A percentile compares a stretch with the other conserved stretches of the same genome.
phyloP scores from a whole-genome alignment of 2,329 filamentous ascomycete genomes.

The Aspergillus niger region DNA sequence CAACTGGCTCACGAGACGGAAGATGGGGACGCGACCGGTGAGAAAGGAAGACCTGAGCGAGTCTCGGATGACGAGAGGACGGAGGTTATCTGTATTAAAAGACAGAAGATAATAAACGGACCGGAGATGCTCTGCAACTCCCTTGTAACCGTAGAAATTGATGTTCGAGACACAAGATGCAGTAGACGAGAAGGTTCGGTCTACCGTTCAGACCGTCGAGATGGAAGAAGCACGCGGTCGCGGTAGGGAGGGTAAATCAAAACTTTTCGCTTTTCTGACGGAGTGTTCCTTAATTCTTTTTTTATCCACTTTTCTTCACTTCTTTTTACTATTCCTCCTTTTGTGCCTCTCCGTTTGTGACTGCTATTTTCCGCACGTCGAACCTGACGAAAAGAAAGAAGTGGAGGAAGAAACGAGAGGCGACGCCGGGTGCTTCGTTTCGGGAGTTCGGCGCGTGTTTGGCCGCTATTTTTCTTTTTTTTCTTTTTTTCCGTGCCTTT shows the following conservation, averaged over 20 bases:
- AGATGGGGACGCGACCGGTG: slow-evolving; percentile 27
- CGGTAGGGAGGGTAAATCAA: slow-evolving; percentile 16
- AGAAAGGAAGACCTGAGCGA: slow-evolving; percentile 23
- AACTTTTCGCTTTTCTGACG: slow-evolving; percentile 18
- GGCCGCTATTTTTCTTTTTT: slow-evolving; percentile 15
- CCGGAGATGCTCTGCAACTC: slow-evolving; percentile 43
- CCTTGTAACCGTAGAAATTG: slow-evolving; percentile 25
- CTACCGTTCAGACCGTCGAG: slow-evolving; percentile 12
- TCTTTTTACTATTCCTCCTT: slow-evolving; percentile 13
- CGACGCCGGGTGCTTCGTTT: slow-evolving; percentile 18
- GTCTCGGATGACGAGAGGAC: slow-evolving; percentile 21
- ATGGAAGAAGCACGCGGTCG: slow-evolving; percentile 11
- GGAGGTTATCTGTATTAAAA: slow-evolving; percentile 20
- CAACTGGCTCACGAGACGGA: slow-evolving; percentile 12
- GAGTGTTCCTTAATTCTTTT: slow-evolving; percentile 7
- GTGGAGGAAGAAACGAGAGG: slow-evolving; percentile 33
- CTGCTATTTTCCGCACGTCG: slow-evolving; percentile 24
- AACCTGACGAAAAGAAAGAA: slow-evolving; percentile 27
- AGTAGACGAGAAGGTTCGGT: slow-evolving; percentile 19
- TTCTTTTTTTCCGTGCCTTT: slow-evolving; percentile 17
- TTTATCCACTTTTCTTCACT: slow-evolving; percentile 12
- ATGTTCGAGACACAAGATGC: slow-evolving; percentile 23
- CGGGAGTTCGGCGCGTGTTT: slow-evolving; percentile 25
- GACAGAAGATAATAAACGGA: slow-evolving; percentile 20
- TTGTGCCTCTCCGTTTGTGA: slow-evolving; percentile 19